Evolutionary conservation across 352 stramenopile genomes (phyloP), one percentile per base, ranked within the genome.

Genomic region (Globisporangium lucens): DNA sequence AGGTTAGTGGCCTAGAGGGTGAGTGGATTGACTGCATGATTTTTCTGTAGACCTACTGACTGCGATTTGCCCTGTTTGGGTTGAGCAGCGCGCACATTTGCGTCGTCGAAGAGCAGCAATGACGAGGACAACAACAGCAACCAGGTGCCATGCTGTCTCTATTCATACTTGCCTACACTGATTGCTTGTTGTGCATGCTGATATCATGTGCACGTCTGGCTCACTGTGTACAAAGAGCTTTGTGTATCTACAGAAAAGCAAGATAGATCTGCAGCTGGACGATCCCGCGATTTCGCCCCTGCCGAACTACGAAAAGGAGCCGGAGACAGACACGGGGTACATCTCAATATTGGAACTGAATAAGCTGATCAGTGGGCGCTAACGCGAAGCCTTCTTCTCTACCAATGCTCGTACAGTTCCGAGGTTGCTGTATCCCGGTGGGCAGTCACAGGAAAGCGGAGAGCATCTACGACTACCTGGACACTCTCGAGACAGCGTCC

Each of bases 401-500:
- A 9, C 9, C 43, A 22, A 51, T 22, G 17, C 43, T 20, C 0
- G 3, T 2, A 15, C 51, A 71, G 55, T 20, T 65, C 52, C 29
- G 58, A 38, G 68, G 67, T 35, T 47, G 71, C 30, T 36, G 68
- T 17, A 60, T 71, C 47, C 67, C 65, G 51, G 75, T 30, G 15
- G 72, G 62, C 53, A 89, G 41, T 17, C 56, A 52, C 36, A 67
- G 35, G 38, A 66, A 53, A 9, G 30, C 47, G 30, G 53, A 63
- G 41, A 72, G 78, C 60, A 91, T 94, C 61, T 94, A 94, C 61
- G 86, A 91, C 65, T 94, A 91, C 69, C 65, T 94, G 27, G 86
- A 94, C 55, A 74, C 83, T 4, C 60, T 94, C 33, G 86, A 94
- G 68, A 88, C 77, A 17, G 75, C 91, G 64, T 87, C 73, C 2